Conservation (phyloP, 1,284 basidiomycete genomes). For the Singerocomus rubriflavus region DNA sequence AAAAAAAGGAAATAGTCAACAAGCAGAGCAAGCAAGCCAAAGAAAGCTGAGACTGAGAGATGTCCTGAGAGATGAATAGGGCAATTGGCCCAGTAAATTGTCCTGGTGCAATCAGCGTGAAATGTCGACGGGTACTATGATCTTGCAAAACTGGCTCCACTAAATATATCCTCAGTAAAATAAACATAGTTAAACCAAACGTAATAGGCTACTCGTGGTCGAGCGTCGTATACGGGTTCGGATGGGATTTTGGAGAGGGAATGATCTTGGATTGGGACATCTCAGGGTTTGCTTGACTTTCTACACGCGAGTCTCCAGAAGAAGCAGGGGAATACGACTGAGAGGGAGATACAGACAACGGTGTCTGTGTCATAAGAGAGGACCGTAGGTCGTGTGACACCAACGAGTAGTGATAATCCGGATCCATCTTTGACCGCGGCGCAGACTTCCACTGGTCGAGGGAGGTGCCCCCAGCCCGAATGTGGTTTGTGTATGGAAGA, state of each 20-base stretch:
- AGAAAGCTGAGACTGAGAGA: conserved; percentile 15
- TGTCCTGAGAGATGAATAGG: conserved; percentile 5
- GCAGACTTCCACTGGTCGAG: conserved; percentile 29
- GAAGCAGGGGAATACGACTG: conserved; percentile 25
- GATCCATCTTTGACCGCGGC: conserved; percentile 23
- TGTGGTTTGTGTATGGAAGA: conserved; percentile 28
- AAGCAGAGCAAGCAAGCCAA: conserved; percentile 22
- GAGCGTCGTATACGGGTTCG: conserved; percentile 38
- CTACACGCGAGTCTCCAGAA: conserved; percentile 33
- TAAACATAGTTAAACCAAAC: conserved; percentile 16
- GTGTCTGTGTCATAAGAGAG: conserved; percentile 19
- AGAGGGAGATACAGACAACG: conserved; percentile 29
- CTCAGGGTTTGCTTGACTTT: conserved; percentile 29
- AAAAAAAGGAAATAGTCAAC: conserved; percentile 15
- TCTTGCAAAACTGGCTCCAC: conserved; percentile 17
- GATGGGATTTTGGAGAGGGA: conserved; percentile 20
- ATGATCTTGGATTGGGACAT: conserved; percentile 29
- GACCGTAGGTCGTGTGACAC: conserved; percentile 30
- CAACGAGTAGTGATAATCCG: conserved; percentile 22
- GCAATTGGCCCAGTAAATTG: conserved; percentile 6
- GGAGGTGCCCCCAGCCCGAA: conserved; percentile 34
- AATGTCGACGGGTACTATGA: conserved; percentile 8
- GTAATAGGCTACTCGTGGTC: conserved; percentile 34
- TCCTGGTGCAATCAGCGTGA: conserved; percentile 5
- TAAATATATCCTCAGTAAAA: conserved; percentile 14